Base-by-base conservation (phyloP, 1,284 basidiomycete genomes). In the Irpex rosettiformis region DNA sequence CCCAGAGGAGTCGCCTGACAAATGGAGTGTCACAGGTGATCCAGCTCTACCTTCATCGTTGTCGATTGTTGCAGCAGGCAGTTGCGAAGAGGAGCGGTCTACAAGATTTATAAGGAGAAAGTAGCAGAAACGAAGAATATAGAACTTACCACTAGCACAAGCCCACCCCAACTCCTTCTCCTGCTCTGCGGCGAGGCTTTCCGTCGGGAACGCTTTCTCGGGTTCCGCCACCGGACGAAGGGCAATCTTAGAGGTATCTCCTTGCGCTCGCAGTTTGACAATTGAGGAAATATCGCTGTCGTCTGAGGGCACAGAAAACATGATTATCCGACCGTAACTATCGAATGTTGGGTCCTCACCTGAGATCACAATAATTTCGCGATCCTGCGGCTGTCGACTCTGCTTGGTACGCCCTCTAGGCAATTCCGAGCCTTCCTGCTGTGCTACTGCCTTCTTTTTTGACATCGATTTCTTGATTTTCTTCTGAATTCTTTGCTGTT, bases 401-500 rank as follows among this genome's bases (percentile, higher is more conserved):
- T n/a, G n/a, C n/a, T n/a, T n/a, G n/a, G n/a, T n/a, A n/a, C n/a
- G n/a, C n/a, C 33, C 33, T 37, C 33, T 37, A 6, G 33, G 8
- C 11, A 18, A 22, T 28, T 24, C 27, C 25, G 48, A 29, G 24
- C 11, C 27, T 5, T 51, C n/a, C 27, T 27, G 24, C 27, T 24
- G 25, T 6, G 8, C 21, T 16, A 25, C 25, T 51, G 48, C 11
- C 13, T 28, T 51, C 10, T 0, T 10, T 63, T 66, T 55, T 60
- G 55, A 13, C n/a, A 22, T 13, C 54, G 57, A 2, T 62, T 52
- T 54, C 49, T 64, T 66, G 55, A 61, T 54, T 55, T 67, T 65
- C 33, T 61, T 58, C 54, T 59, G 62, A 55, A 66, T 69, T 49
- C 80, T 75, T n/a, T 71, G 64, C 54, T 76, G 71, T 61, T 82